Percentiles rank a stretch among this genome's conserved stretches.
These are phyloP conservation scores for Phytophthora lateralis DNA, from an alignment of 352 stramenopile species.

Conservation along the genomic window DNA sequence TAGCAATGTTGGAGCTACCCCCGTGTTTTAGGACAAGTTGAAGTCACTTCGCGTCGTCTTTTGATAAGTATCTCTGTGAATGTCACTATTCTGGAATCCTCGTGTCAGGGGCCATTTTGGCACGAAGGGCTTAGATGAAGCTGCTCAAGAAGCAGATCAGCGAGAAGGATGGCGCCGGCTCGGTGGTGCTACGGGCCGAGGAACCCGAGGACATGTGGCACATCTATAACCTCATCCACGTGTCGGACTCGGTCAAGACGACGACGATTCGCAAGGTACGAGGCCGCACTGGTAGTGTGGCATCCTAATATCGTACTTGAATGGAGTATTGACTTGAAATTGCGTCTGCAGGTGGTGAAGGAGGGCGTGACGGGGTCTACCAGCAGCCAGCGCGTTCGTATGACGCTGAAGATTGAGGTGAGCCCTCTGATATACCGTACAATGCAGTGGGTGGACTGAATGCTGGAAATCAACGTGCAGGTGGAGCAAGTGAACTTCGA, in stretches of 20 bases:
- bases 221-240: conserved; percentile 97
- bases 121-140: conserved; percentile 78
- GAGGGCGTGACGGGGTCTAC: conserved; percentile 95
- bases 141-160: conserved; percentile 92
- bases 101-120: conserved; percentile 3
- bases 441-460: background rate
- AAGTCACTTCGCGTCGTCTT: conserved; percentile 12
- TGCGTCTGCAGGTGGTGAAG: conserved; percentile 88
- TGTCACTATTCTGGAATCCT: conserved; percentile 2
- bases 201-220: conserved; percentile 99
- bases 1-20: background rate
- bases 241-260: conserved; percentile 94
- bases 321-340: conserved; percentile 1
- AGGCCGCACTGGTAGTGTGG: background rate
- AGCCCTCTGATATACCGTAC: background rate
- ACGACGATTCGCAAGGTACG: conserved; percentile 97
- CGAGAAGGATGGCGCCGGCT: conserved; percentile 95
- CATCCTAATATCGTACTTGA: conserved; percentile 24
- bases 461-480: conserved; percentile 33
- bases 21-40: conserved; percentile 25
- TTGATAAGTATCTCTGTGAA: background rate
- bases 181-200: conserved; percentile 93
- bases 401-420: conserved; percentile 95
- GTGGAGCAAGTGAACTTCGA: conserved; percentile 98
- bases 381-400: conserved; percentile 93